Base-by-base conservation (phyloP, 73 alveolate species). In the Paramecium caudatum region DNA sequence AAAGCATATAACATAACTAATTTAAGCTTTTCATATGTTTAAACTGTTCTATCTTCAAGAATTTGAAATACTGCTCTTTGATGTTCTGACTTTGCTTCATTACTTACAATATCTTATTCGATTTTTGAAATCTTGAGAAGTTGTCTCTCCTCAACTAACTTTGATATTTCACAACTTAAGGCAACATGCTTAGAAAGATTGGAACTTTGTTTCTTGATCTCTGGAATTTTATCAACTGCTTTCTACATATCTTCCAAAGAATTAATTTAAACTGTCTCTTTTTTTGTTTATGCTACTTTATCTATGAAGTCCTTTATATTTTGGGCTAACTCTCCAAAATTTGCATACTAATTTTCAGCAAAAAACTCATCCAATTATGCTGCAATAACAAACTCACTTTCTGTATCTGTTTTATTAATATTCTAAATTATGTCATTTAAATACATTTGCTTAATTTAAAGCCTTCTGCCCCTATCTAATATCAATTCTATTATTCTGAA, bases 181-280 rank as follows among this genome's bases (percentile, higher is more conserved):
- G 98, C 91, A 46, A 97, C 99, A 62, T 97, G 99, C 92, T 97
- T 97, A 33, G 97, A 93, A 19, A 97, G 97, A 86, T 97, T 96
- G 16, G 62, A 47, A 37, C 81, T 62, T 61, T 41, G 61, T 13
- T 86, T 86, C 17, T 68, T 86, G 17, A 86, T 62, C 43, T 86
- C 93, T 17, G 93, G 93, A 19, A 86, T 62, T 25, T 48, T 86
- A 43, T 86, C 84, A 9, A 86, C 93, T 37, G 93, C 93, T 17
- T 46, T 86, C 30, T 86, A 19, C 82, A 86, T 41, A 86, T 86
- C 93, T 39, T 70, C 93, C 34, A 86, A 78, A 16, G 93, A 62
- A 63, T 86, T 78, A 16, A 86, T 86, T 33, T 86, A 45, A 12
- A 62, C 84, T 41, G 82, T 86, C 25, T 78, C 84, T 63, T 86